Base-by-base conservation (phyloP, 202 grass and related monocot species). In the Brachypodium distachyon region DNA sequence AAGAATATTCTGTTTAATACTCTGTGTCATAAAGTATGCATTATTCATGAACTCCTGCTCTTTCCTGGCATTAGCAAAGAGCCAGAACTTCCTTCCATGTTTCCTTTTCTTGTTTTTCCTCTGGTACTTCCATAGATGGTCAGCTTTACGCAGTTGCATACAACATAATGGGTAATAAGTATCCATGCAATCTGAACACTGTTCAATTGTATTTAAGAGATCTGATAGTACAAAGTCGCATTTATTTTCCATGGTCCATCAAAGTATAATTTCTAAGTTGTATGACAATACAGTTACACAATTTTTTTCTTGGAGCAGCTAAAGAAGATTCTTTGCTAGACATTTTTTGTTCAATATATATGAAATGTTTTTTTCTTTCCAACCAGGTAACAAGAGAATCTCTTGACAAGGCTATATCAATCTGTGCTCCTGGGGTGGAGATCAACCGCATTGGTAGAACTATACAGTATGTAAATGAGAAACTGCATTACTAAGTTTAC, bases 341-440 rank as follows among this genome's bases (percentile, higher is more conserved):
- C 34, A 33, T 79, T 70, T 73, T 67, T 59, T 18, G 26, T 51
- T 81, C 16, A 12, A 16, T 83, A 9, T 71, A 62, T 67, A 67
- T 61, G 23, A 13, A 71, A 39, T 48, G 36, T 58, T 5, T 68
- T 69, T 73, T 58, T n/a, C n/a, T n/a, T 73, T 9, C 41, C 47
- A 67, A 87, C 74, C 82, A 97, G 91, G 88, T 94, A 83, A 97
- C 94, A 70, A 92, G 37, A 78, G 91, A 91, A 79, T 97, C 89
- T 77, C 89, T 94, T 31, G 44, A 90, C 56, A 94, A 87, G 73
- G 91, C 91, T 73, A 94, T 97, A 84, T 94, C 89, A 84, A 83
- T 92, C 82, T 97, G 94, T 82, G 89, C 89, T 33, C 91, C 94
- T 67, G 91, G 87, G 55, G 94, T 94, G 80, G 94, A 97, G 81